phyloP scores from a whole-genome alignment of 495 filamentous ascomycete species.

The Penicillium samsonianum region DNA sequence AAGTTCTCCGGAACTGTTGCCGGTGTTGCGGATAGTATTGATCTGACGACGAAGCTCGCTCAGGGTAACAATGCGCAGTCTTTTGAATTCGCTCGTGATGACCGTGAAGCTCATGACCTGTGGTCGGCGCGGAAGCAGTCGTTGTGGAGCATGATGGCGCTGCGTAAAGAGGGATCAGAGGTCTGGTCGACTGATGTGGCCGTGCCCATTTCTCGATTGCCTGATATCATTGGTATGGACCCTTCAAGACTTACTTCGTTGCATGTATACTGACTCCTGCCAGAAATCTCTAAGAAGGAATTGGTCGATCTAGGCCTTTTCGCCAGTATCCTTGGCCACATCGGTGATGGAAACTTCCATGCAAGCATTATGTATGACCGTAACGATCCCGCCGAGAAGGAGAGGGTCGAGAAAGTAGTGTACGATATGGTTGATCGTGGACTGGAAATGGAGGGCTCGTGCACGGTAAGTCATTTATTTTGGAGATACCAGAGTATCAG shows the following conservation, averaged over 20 bases:
- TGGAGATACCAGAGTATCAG: neutral
- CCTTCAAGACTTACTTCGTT: neutral
- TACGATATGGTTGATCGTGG: constrained; percentile 87
- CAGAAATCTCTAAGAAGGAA: constrained; percentile 84
- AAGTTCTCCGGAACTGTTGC: constrained; percentile 81
- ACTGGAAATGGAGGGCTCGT: constrained; percentile 90
- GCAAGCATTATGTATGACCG: constrained; percentile 83
- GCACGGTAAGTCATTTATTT: constrained; percentile 55
- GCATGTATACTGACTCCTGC: constrained; percentile 8
- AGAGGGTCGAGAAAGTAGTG: constrained; percentile 75
- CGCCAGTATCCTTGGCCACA: constrained; percentile 80
- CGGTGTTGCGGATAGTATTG: constrained; percentile 81
- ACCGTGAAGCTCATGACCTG: constrained; percentile 70
- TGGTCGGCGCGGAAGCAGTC: constrained; percentile 90
- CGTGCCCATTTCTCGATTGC: constrained; percentile 80
- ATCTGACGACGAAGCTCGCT: constrained; percentile 67
- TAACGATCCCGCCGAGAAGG: constrained; percentile 62
- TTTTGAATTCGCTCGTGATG: constrained; percentile 77
- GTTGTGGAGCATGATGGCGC: constrained; percentile 62
- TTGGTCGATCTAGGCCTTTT: constrained; percentile 83
- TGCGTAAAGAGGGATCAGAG: constrained; percentile 58
- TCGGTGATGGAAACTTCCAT: constrained; percentile 93
- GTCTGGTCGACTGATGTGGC: constrained; percentile 84
- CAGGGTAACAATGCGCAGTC: constrained; percentile 59
- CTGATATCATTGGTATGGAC: constrained; percentile 75